Conservation (phyloP, 1,284 basidiomycete genomes). For the Rhodotorula sp. region DNA sequence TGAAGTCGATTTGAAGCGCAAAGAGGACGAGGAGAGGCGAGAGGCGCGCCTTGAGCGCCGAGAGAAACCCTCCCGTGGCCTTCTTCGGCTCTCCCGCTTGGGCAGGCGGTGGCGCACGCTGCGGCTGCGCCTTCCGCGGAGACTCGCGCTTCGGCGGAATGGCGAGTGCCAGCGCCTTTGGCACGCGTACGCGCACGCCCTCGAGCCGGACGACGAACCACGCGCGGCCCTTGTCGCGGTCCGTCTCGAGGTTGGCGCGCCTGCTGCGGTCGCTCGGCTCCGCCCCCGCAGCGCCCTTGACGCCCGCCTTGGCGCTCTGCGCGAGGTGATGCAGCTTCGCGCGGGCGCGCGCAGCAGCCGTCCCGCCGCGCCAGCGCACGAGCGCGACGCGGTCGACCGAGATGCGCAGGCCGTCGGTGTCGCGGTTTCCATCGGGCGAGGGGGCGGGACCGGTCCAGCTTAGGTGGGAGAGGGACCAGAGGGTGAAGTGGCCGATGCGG, state of each 20-base stretch:
- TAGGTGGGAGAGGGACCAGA: conserved; percentile 8
- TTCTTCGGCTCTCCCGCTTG: no score
- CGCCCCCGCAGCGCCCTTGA: no score
- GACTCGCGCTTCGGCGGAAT: not conserved
- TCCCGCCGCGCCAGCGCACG: conserved; percentile 5
- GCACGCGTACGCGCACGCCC: conserved; percentile 10
- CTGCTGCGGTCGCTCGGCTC: not conserved
- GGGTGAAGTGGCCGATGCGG: conserved; percentile 15
- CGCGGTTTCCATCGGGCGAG: no score
- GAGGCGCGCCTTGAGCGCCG: not conserved
- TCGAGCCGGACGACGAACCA: conserved; percentile 15
- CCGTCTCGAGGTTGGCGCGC: not conserved
- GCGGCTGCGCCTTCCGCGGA: not conserved
- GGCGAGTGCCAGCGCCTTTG: not conserved
- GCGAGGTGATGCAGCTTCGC: no score
- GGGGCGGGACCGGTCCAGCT: no score
- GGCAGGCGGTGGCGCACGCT: not conserved
- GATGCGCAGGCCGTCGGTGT: not conserved
- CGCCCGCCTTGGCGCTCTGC: no score
- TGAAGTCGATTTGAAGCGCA: conserved; percentile 18
- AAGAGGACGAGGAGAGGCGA: conserved; percentile 16
- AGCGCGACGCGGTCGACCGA: conserved; percentile 9
- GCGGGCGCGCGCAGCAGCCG: no score
- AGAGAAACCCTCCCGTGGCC: no score
- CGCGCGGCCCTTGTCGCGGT: not conserved